phyloP scores from a whole-genome alignment of 176 grass and related monocot species.

The Microstegium vimineum region DNA sequence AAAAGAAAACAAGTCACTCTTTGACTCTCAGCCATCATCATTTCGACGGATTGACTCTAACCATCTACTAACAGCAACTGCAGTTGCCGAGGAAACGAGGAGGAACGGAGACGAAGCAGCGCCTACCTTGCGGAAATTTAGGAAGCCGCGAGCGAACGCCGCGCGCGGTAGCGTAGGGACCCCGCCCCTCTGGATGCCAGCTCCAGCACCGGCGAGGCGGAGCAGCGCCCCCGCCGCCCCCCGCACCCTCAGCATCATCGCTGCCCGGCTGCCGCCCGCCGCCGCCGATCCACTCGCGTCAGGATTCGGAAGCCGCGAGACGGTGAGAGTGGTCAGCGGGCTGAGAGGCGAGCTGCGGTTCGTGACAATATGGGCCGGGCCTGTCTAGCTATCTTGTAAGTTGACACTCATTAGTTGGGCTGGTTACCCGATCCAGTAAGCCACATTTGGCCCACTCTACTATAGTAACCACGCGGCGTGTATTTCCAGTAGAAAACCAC shows the following conservation, averaged over 20 bases:
- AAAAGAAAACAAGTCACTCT: not conserved
- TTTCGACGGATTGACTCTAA: not conserved
- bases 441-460: not conserved
- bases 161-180: not conserved
- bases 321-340: not conserved
- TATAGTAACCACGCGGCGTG: not conserved
- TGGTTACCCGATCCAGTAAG: not conserved
- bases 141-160: conserved; percentile 39
- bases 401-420: not conserved
- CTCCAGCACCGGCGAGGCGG: not conserved
- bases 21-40: not conserved
- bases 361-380: not conserved
- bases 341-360: not conserved
- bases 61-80: not conserved
- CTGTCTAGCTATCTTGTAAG: not conserved
- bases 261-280: conserved; percentile 17
- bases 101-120: not conserved
- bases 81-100: not conserved
- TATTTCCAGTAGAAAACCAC: not conserved
- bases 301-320: not conserved
- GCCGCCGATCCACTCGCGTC: conserved; percentile 21
- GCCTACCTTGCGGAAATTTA: conserved; percentile 43
- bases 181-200: not conserved
- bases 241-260: conserved; percentile 33
- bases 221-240: conserved; percentile 8